Evolutionary conservation across 495 filamentous ascomycete species (phyloP).

Genomic region (Daldinia concentrica): DNA sequence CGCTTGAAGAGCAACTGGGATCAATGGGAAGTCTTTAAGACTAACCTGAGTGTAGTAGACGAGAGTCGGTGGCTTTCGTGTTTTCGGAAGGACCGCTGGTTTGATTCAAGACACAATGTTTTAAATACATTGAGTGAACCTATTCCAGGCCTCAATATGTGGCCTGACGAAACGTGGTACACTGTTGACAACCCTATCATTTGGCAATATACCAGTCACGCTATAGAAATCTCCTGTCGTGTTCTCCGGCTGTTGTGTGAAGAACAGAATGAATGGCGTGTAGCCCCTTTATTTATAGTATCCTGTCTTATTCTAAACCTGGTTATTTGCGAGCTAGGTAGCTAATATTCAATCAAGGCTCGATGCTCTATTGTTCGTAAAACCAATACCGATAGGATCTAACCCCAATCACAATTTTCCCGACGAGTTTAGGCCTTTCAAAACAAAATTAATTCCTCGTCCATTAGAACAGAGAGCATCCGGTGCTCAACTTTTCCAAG

Average conservation of each 20-base stretch:
- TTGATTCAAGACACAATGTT: slow-evolving; percentile 10
- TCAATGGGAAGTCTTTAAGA: slow-evolving; percentile 3
- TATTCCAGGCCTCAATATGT: slow-evolving; percentile 3
- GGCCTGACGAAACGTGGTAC: slow-evolving; percentile 7
- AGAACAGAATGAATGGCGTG: slow-evolving; percentile 13
- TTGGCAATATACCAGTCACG: background rate
- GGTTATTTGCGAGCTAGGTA: background rate
- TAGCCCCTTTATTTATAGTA: background rate
- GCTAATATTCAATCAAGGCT: slow-evolving; percentile 21
- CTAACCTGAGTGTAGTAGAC: background rate
- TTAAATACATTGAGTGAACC: background rate
- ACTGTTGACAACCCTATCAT: slow-evolving; percentile 20
- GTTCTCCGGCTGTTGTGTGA: background rate
- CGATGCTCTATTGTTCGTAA: slow-evolving; percentile 1
- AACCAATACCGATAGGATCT: background rate
- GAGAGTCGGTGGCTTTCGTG: slow-evolving; percentile 10
- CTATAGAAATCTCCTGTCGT: slow-evolving; percentile 8
- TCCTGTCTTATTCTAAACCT: background rate
- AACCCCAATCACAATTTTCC: background rate
- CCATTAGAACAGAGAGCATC: slow-evolving; percentile 3
- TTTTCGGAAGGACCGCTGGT: slow-evolving; percentile 6
- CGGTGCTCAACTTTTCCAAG: background rate
- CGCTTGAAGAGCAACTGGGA: background rate
- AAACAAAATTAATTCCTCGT: background rate
- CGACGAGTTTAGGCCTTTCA: background rate